Conservation (phyloP, 2,329 filamentous ascomycete species). For the Calonectria ilicicola region DNA sequence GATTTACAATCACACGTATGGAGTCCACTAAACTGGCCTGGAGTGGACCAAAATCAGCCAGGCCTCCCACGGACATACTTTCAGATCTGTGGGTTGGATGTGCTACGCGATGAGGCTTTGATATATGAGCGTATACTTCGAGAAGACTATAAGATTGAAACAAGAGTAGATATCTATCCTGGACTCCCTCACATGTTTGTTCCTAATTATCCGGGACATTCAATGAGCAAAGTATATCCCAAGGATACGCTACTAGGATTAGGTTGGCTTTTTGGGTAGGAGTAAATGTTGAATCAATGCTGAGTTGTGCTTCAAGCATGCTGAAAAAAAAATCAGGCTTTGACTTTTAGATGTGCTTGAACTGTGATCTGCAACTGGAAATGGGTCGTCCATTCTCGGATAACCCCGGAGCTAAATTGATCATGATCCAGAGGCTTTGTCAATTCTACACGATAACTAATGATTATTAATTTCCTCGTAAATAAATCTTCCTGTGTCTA, state of each 20-base stretch:
- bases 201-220: background rate
- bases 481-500: no score
- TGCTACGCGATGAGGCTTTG: constrained; percentile 21
- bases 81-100: constrained; percentile 20
- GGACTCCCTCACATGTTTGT: constrained; percentile 15
- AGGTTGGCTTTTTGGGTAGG: background rate
- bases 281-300: no score
- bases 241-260: background rate
- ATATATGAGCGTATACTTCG: constrained; percentile 23
- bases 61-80: constrained; percentile 18
- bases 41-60: background rate
- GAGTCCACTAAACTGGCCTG: constrained; percentile 20
- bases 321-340: no score
- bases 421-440: no score
- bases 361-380: no score
- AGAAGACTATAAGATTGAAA: background rate
- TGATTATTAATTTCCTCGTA: no score
- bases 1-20: constrained; percentile 4
- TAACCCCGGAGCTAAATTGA: no score
- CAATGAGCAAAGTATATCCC: background rate
- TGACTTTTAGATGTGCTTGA: no score
- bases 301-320: no score
- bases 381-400: no score
- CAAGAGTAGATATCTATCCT: constrained; percentile 11
- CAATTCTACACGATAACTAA: no score